phyloP scores from a whole-genome alignment of 495 filamentous ascomycete genomes.

The Neurospora tetrasperma region DNA sequence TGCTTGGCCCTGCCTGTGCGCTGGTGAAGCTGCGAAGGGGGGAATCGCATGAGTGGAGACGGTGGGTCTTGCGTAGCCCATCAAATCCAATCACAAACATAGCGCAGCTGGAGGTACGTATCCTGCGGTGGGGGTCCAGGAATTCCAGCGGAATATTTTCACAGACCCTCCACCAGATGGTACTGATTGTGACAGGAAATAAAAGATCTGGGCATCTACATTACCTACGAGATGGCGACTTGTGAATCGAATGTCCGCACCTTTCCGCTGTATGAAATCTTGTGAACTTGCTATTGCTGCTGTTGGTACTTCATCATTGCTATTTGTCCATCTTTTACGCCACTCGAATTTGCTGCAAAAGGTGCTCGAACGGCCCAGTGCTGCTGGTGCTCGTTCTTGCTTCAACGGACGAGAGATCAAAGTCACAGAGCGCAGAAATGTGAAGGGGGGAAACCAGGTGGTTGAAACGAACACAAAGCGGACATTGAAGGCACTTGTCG shows the following conservation, averaged over 20 bases:
- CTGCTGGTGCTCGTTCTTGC: background rate
- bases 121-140: background rate
- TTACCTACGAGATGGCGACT: background rate
- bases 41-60: background rate
- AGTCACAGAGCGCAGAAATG: background rate
- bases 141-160: background rate
- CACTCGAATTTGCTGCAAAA: background rate
- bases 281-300: background rate
- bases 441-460: background rate
- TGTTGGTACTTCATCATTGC: background rate
- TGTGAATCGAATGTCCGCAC: background rate
- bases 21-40: background rate
- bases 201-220: background rate
- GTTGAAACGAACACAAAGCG: background rate
- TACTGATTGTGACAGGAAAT: background rate
- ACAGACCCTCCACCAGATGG: background rate
- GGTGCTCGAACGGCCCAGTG: background rate
- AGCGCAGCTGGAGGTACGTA: background rate
- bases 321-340: background rate
- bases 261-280: background rate
- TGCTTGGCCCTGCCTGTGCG: background rate
- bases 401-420: background rate
- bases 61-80: background rate
- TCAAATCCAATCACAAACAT: background rate
- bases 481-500: background rate